Conservation (phyloP, 805 yeast genomes). For the Scheffersomyces ergatensis region DNA sequence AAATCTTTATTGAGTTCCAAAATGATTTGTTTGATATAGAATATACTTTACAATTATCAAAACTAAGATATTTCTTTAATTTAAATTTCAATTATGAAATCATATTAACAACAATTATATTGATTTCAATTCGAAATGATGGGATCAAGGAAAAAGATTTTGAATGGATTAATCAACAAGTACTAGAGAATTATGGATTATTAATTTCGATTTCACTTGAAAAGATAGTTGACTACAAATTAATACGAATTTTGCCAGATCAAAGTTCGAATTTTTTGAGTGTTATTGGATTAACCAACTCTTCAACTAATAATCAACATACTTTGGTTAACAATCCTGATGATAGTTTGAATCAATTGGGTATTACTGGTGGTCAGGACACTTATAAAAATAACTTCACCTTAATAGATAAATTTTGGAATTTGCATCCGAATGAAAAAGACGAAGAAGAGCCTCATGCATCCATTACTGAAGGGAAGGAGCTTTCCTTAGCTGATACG, state of each 20-base stretch:
- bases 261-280: constrained; percentile 19
- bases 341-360: constrained; percentile 17
- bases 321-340: constrained; percentile 10
- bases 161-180: constrained; percentile 49
- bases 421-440: constrained; percentile 44
- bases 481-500: constrained; percentile 17
- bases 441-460: constrained; percentile 13
- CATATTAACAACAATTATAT: constrained; percentile 51
- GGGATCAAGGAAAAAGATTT: constrained; percentile 71
- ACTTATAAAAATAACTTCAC: constrained; percentile 31
- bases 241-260: constrained; percentile 35
- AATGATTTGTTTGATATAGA: constrained; percentile 60
- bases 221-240: constrained; percentile 45
- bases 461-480: not conserved
- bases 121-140: constrained; percentile 61
- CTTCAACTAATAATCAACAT: constrained; percentile 6
- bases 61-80: constrained; percentile 37
- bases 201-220: constrained; percentile 46
- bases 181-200: constrained; percentile 67
- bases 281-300: constrained; percentile 11
- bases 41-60: constrained; percentile 27
- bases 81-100: constrained; percentile 34
- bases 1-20: constrained; percentile 55
- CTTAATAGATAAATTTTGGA: constrained; percentile 42
- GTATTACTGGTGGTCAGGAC: constrained; percentile 31